phyloP scores from a whole-genome alignment of 2,329 filamentous ascomycete species.

The Fusarium mangiferae region DNA sequence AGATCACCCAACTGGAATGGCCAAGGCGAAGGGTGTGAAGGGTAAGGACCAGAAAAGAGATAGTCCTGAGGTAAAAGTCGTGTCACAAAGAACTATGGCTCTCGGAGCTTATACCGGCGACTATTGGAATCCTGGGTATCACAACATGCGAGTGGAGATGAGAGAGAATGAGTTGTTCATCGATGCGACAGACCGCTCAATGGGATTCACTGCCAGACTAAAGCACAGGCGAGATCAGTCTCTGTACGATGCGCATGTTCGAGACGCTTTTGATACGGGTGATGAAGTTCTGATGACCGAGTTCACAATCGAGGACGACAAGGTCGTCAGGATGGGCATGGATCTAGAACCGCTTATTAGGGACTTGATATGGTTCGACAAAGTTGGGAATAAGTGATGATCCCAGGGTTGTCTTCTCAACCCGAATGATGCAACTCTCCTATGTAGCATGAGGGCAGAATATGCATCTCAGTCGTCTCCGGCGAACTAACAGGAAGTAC shows the following conservation, averaged over 20 bases:
- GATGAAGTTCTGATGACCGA: conserved; percentile 21
- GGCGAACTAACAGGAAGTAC: not conserved
- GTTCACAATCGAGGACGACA: conserved; percentile 32
- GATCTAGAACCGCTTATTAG: conserved; percentile 28
- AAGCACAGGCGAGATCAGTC: conserved; percentile 31
- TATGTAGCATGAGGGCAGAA: too few relatives aligned
- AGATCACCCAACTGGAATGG: fast-evolving
- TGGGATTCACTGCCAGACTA: conserved; percentile 41
- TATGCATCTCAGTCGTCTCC: not conserved
- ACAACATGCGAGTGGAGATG: conserved; percentile 32
- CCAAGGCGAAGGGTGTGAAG: fast-evolving
- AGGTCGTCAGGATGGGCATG: conserved; percentile 28
- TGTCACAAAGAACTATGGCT: not conserved
- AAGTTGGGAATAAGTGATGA: too few relatives aligned
- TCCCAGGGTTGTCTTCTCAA: too few relatives aligned
- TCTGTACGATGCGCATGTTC: conserved; percentile 29
- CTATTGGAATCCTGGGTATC: conserved; percentile 45
- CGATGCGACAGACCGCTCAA: conserved; percentile 43
- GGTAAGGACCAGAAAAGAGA: fast-evolving
- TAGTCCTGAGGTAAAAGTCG: not conserved
- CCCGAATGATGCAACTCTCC: too few relatives aligned
- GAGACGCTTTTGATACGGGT: conserved; percentile 24
- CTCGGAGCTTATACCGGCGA: conserved; percentile 34
- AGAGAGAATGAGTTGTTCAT: conserved; percentile 35
- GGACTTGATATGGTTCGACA: conserved; percentile 38